Evolutionary conservation across 2,329 filamentous ascomycete species (phyloP), one percentile per base, ranked within the genome.

Genomic region (Aspergillus sp.): DNA sequence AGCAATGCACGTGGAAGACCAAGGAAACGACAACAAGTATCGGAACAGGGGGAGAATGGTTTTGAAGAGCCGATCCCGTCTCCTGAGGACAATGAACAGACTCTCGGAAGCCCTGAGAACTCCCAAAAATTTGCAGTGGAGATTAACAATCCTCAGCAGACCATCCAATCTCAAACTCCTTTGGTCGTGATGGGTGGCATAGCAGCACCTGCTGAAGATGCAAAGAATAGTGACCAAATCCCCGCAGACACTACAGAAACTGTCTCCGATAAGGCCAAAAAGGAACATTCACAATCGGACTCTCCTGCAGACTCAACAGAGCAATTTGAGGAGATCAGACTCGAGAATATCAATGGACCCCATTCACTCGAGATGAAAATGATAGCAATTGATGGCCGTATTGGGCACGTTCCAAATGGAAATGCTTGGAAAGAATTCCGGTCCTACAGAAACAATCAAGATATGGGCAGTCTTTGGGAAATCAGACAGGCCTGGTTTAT

Each of bases 371-470:
- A 53, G 6, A 44, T 42, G 1, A 65, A 61, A 30, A 70, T 73
- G 7, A 39, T 70, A 12, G 56, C 65, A 47, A 54, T 67, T 9
- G 69, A 73, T 45, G 69, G 69, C 11, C 67, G 69, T 27, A 50
- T 62, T 13, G 53, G 42, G 5, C 46, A 60, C 5, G 48, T 57
- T 5, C 59, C 60, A 5, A 58, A 58, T 33, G 57, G 59, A 1
- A 72, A 71, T 57, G 56, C 68, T 7, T 73, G 70, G 70, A 72
- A 71, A 44, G 59, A 65, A 31, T 56, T 72, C 19, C 68, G 70
- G 7, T 69, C 65, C 40, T 66, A 62, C 36, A 59, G 70, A 37
- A 60, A 70, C 31, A 71, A 73, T 33, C 70, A 73, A 52, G 70
- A 73, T 35, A 70, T 73, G 54, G 70, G 70, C 4, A 69, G 60